Evolutionary conservation across 2,329 filamentous ascomycete species (phyloP).

Genomic region (Aspergillus fructus): DNA sequence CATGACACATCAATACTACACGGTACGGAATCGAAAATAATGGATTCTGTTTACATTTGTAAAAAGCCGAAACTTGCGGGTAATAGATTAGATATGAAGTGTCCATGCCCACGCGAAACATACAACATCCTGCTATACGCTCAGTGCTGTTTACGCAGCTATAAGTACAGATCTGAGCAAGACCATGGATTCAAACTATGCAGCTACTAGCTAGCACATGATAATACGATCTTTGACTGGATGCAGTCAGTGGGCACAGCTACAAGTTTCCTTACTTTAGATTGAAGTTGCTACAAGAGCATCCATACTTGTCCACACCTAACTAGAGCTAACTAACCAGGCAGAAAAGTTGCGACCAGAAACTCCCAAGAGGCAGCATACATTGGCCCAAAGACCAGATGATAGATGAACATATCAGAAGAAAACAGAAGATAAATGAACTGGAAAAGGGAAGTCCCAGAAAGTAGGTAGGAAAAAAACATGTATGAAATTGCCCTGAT

Average conservation of each 20-base stretch:
- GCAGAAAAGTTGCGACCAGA: too few species aligned
- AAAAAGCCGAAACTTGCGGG: not conserved
- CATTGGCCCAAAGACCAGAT: not conserved
- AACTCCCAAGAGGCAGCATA: slow-evolving; percentile 2
- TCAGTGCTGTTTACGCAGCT: not conserved
- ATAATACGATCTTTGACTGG: not conserved
- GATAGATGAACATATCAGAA: slow-evolving; percentile 4
- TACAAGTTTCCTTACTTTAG: not conserved
- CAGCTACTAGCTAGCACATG: not conserved
- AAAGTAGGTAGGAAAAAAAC: not conserved
- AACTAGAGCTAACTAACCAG: too few species aligned
- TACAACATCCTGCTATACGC: not conserved
- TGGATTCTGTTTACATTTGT: not conserved
- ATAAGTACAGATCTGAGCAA: not conserved
- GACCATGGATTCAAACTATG: not conserved
- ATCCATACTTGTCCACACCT: too few species aligned
- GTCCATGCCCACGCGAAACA: not conserved
- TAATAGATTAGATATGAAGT: not conserved
- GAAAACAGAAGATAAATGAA: not conserved
- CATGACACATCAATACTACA: slow-evolving; percentile 1
- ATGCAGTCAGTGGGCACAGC: not conserved
- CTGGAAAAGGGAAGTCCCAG: not conserved
- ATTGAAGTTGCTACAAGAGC: not conserved
- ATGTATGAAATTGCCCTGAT: slow-evolving; percentile 4
- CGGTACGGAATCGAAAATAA: not conserved